Percentiles rank a stretch among this genome's conserved stretches.
Conservation (phyloP, 2,329 filamentous ascomycete species). For the Colletotrichum salicis region DNA sequence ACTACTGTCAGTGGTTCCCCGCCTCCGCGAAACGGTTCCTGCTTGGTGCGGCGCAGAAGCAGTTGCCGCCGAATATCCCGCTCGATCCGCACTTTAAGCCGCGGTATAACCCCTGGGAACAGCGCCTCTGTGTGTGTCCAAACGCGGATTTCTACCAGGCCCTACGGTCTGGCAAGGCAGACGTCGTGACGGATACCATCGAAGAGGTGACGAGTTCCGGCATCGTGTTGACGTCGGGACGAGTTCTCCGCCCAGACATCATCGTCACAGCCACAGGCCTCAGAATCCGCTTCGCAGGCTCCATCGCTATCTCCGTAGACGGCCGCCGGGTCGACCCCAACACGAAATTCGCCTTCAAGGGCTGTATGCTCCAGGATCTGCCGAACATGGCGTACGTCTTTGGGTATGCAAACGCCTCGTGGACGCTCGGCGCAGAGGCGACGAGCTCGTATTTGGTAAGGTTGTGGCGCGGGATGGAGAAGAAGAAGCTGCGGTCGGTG, state of each 20-base stretch:
- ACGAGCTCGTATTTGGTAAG: constrained; percentile 60
- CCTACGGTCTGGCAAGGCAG: constrained; percentile 49
- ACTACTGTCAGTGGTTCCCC: constrained; percentile 29
- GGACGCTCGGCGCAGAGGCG: constrained; percentile 71
- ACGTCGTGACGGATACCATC: constrained; percentile 59
- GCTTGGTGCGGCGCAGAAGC: constrained; percentile 49
- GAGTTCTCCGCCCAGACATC: constrained; percentile 64
- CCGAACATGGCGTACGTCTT: constrained; percentile 69
- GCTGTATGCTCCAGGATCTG: constrained; percentile 69
- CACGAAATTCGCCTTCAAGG: constrained; percentile 66
- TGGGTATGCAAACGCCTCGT: constrained; percentile 70
- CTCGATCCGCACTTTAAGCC: constrained; percentile 66
- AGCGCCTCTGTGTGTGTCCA: constrained; percentile 70
- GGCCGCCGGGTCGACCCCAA: constrained; percentile 54
- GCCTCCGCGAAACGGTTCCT: constrained; percentile 42
- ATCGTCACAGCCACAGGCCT: constrained; percentile 75
- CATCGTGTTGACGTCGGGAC: constrained; percentile 56
- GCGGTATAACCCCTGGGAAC: constrained; percentile 71
- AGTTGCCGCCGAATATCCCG: constrained; percentile 60
- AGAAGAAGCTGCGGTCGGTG: constrained; percentile 52
- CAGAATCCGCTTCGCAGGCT: constrained; percentile 64
- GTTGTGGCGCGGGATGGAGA: constrained; percentile 60
- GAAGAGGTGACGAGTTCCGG: constrained; percentile 53
- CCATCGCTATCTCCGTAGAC: constrained; percentile 62
- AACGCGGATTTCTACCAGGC: constrained; percentile 59